Evolutionary conservation across 148 eudicot genomes (phyloP).

Genomic region (Chenopodium album): DNA sequence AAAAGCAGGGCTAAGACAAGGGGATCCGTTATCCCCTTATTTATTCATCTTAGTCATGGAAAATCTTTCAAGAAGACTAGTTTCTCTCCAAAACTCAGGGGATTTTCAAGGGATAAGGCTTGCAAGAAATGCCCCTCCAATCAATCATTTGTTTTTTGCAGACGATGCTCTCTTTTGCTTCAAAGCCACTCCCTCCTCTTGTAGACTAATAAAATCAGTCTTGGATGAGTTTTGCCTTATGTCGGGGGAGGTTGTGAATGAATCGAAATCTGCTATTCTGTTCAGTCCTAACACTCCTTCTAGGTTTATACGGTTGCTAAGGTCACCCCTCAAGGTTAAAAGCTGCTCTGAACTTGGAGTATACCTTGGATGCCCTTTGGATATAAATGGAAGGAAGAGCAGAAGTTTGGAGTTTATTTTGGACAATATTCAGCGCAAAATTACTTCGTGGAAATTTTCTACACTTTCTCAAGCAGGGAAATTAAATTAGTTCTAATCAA

Average conservation of each 20-base stretch:
- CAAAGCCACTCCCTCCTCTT: too few relatives aligned
- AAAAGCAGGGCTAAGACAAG: neutral
- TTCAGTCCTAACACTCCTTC: neutral
- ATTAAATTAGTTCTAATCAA: too few relatives aligned
- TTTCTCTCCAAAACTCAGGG: too few relatives aligned
- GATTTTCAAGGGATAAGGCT: neutral
- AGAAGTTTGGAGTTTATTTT: too few relatives aligned
- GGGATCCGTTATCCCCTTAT: slow-evolving; percentile 4
- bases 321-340: neutral
- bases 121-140: neutral
- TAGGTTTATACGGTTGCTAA: neutral
- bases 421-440: too few relatives aligned
- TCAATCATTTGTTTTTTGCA: neutral
- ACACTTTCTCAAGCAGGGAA: too few relatives aligned
- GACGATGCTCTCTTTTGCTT: neutral
- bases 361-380: too few relatives aligned
- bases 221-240: neutral
- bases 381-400: too few relatives aligned
- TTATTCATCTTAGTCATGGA: neutral
- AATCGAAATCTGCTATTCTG: too few relatives aligned
- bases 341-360: too few relatives aligned
- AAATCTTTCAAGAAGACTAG: neutral
- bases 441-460: too few relatives aligned
- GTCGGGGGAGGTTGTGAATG: neutral
- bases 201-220: neutral